Evolutionary conservation across 2,329 filamentous ascomycete genomes (phyloP), one percentile per base, ranked within the genome.

Genomic region (Botrytis tulipae): DNA sequence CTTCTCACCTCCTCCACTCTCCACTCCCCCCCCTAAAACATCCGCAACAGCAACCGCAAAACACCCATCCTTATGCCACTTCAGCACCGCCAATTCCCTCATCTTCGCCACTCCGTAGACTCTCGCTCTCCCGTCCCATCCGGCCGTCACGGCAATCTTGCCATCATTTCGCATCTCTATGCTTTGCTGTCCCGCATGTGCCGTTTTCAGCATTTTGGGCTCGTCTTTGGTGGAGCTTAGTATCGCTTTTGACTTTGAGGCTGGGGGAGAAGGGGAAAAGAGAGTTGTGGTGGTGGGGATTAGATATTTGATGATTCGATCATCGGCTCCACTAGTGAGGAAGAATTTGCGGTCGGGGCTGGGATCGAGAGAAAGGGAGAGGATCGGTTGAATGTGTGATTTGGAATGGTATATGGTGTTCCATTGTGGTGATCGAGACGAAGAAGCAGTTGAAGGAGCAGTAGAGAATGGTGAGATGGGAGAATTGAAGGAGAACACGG

Each of bases 1-100:
- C 18, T 72, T 70, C 0, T 66, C 70, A 6, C 74, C 74, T 6
- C n/a, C 71, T 48, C 65, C 61, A 73, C 59, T 65, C 70, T 59
- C 70, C 46, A 65, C 4, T 9, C 46, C n/a, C 35, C 35, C 25
- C 1, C 25, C 35, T 10, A 68, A 42, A 57, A 68, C 77, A 37
- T 83, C 79, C 1, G 88, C 91, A 84, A 98, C 97, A 0, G 89
- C 91, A 29, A 93, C 87, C 5, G 93, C 89, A 83, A 95, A 98
- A 76, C 93, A 95, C 0, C 95, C 95, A 46, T 93, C 91, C 77
- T 92, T 90, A 82, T 98, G 96, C 95, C 95, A 98, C 82, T 97
- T 97, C 76, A 98, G 84, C 72, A 98, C 94, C 0, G 95, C 96
- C 18, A 98, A 83, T 82, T 98, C 95, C 79, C 91, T 93, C 85